Conservation (phyloP, 1,139 yeast species). For the Zygosaccharomyces pseudobailii region DNA sequence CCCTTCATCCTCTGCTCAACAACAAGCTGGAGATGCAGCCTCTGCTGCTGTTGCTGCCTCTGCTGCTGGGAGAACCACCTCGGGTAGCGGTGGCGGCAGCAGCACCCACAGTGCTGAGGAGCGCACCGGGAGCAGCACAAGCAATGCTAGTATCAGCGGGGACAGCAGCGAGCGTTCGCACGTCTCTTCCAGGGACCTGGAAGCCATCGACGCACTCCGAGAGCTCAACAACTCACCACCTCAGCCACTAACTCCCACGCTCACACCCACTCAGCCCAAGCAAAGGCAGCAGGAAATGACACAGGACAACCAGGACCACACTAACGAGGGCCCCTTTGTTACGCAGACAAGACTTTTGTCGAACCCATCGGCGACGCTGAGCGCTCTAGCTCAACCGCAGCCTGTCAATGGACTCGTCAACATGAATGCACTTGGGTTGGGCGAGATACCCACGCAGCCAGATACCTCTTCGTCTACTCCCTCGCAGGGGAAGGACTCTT, state of each 20-base stretch:
- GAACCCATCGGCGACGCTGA: slow-evolving; percentile 3
- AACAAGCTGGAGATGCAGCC: slow-evolving; percentile 7
- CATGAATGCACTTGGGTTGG: neutral
- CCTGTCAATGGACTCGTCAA: slow-evolving; percentile 1
- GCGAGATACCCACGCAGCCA: neutral
- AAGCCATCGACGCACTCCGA: slow-evolving; percentile 16
- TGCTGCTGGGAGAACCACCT: neutral
- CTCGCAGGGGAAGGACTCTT: neutral
- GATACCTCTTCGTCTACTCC: neutral
- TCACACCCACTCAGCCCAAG: slow-evolving; percentile 6
- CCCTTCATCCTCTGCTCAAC: slow-evolving; percentile 1
- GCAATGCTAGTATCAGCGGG: slow-evolving; percentile 4
- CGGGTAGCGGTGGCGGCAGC: slow-evolving; percentile 2
- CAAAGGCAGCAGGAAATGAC: neutral
- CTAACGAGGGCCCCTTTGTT: slow-evolving; percentile 1
- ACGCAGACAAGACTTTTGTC: slow-evolving; percentile 4
- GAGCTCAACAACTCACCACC: slow-evolving; percentile 16
- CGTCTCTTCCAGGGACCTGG: slow-evolving; percentile 12
- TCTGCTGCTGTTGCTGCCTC: neutral
- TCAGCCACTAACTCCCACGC: slow-evolving; percentile 6
- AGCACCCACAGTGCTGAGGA: neutral
- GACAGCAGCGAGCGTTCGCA: slow-evolving; percentile 4
- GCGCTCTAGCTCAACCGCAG: slow-evolving; percentile 2
- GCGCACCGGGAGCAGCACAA: slow-evolving; percentile 2
- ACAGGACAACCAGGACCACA: neutral